These are phyloP conservation scores for Zymoseptoria tritici DNA, from an alignment of 2,329 filamentous ascomycete genomes.

Conservation along the genomic window DNA sequence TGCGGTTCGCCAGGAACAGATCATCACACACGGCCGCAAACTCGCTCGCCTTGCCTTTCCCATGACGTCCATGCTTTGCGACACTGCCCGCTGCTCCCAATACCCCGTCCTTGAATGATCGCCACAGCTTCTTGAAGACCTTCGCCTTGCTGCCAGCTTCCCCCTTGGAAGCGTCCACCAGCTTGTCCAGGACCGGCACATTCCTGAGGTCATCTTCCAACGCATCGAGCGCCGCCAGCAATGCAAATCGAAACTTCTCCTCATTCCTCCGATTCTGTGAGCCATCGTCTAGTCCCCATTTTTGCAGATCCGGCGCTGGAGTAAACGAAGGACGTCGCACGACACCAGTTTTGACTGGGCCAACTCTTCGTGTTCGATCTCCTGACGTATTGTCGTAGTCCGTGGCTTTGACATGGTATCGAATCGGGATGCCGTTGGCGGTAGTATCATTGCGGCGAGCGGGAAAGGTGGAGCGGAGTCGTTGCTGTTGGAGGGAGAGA, in stretches of 20 bases:
- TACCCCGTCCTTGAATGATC: conserved; percentile 16
- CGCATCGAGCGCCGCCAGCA: conserved; percentile 18
- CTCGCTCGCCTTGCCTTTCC: background rate
- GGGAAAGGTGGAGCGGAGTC: conserved; percentile 13
- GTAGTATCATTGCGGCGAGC: background rate
- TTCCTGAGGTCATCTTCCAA: conserved; percentile 25
- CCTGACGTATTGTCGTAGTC: background rate
- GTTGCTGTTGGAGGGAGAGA: conserved; percentile 25
- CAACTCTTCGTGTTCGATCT: background rate
- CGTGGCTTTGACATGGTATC: background rate
- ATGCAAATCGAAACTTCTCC: conserved; percentile 14
- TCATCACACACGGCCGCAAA: conserved; percentile 11
- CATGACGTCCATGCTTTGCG: background rate
- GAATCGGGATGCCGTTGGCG: background rate
- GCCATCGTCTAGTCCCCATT: conserved; percentile 4
- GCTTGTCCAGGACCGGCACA: conserved; percentile 26
- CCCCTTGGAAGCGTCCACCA: conserved; percentile 19
- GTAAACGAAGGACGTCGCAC: background rate
- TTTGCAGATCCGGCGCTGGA: background rate
- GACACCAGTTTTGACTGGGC: background rate
- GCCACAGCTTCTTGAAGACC: conserved; percentile 23
- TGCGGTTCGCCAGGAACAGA: conserved; percentile 9
- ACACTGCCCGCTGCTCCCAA: conserved; percentile 18
- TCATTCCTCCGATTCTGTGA: conserved; percentile 1
- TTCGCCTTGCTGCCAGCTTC: conserved; percentile 8